Evolutionary conservation across 768 basidiomycete genomes (phyloP).

Genomic region (Podaxis rugospora): DNA sequence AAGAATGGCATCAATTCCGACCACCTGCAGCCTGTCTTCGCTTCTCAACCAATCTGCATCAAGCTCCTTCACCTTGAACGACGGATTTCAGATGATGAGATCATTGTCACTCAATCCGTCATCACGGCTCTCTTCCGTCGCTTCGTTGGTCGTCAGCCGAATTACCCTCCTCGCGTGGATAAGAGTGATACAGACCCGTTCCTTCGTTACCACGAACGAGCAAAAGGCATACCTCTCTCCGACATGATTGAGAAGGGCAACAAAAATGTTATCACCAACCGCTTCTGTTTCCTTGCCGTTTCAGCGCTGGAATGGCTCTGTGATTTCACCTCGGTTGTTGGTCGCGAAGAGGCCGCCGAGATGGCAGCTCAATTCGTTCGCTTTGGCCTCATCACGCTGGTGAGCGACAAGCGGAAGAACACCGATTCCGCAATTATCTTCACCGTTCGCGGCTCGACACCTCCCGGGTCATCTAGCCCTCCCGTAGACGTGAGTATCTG

Average conservation of each 20-base stretch:
- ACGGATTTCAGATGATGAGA: constrained; percentile 90
- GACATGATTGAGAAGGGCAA: constrained; percentile 69
- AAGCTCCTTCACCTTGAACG: constrained; percentile 97
- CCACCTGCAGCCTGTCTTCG: constrained; percentile 85
- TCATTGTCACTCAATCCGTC: constrained; percentile 91
- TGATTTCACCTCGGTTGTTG: constrained; percentile 95
- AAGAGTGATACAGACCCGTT: constrained; percentile 52
- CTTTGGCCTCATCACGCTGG: constrained; percentile 83
- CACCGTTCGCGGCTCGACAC: constrained; percentile 80
- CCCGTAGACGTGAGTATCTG: constrained; percentile 58
- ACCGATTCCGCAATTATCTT: constrained; percentile 92
- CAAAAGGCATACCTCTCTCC: constrained; percentile 66
- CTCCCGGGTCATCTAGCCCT: constrained; percentile 56
- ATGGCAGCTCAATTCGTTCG: constrained; percentile 98
- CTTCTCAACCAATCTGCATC: constrained; percentile 92
- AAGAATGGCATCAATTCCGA: constrained; percentile 98
- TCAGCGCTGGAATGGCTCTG: constrained; percentile 94
- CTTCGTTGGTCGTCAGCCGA: constrained; percentile 87
- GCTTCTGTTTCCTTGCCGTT: constrained; percentile 81
- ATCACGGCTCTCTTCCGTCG: constrained; percentile 94
- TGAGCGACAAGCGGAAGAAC: constrained; percentile 88
- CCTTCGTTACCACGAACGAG: constrained; percentile 73
- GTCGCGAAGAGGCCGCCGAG: constrained; percentile 94
- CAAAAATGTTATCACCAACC: constrained; percentile 47
- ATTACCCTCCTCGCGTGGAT: constrained; percentile 53